Conservation (phyloP, 139 green algal genomes). For the Volvox reticuliferus region DNA sequence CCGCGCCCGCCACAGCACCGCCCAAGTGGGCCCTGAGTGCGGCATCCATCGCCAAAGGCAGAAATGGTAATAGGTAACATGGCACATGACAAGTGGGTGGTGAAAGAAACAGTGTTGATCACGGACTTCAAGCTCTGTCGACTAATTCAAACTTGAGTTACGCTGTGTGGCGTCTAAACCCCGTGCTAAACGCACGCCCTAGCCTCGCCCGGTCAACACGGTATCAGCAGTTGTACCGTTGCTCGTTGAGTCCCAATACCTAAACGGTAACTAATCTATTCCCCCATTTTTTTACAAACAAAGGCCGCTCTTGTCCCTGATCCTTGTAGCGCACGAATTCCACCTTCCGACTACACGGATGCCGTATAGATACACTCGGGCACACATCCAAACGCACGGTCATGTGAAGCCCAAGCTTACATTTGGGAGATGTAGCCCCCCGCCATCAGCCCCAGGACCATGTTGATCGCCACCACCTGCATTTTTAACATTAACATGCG, state of each 20-base stretch:
- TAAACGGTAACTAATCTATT: background rate
- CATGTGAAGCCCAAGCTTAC: background rate
- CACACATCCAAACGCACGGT: background rate
- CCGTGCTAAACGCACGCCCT: background rate
- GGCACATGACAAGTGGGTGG: background rate
- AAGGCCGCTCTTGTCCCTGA: background rate
- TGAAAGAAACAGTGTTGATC: background rate
- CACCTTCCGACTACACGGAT: no score
- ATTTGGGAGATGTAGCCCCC: slow-evolving; percentile 21
- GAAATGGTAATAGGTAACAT: background rate
- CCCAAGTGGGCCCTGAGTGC: slow-evolving; percentile 30
- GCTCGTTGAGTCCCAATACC: no score
- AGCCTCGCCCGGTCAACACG: background rate
- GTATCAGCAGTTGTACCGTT: no score
- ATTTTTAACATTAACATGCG: no score
- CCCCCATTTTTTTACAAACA: no score
- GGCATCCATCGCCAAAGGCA: no score
- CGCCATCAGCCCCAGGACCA: background rate
- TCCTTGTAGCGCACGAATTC: background rate
- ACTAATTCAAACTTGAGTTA: background rate
- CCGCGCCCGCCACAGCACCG: slow-evolving; percentile 18
- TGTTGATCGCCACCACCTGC: slow-evolving; percentile 39
- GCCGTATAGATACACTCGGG: background rate
- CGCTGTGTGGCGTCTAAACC: background rate
- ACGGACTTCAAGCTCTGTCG: background rate